These are phyloP conservation scores for Parsonsia alboflavescens DNA, from an alignment of 257 asterid genomes.

Conservation along the genomic window DNA sequence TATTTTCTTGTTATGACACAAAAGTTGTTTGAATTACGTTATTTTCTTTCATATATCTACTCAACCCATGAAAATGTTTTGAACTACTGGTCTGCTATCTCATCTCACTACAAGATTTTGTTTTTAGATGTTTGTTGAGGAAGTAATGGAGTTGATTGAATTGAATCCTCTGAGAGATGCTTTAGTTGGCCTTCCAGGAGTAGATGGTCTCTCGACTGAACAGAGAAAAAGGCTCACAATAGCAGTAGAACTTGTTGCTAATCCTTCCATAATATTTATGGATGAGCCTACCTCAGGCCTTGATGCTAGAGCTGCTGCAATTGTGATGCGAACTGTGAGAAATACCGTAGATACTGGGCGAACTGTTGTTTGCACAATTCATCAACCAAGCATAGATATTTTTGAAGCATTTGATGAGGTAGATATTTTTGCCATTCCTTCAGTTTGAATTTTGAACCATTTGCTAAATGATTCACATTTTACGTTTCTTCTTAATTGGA, in stretches of 20 bases:
- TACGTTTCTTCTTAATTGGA: neutral
- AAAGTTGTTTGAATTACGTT: neutral
- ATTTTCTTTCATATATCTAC: neutral
- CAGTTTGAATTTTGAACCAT: neutral
- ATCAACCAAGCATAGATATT: conserved; percentile 78
- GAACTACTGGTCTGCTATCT: neutral
- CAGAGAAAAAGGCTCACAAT: conserved; percentile 76
- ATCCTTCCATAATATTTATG: conserved; percentile 81
- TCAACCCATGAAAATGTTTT: neutral
- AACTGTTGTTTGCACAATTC: conserved; percentile 78
- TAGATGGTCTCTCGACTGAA: conserved; percentile 76
- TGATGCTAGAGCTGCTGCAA: conserved; percentile 87
- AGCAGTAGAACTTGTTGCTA: conserved; percentile 74
- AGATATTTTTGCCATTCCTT: neutral
- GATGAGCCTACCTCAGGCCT: conserved; percentile 85
- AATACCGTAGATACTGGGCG: conserved; percentile 75
- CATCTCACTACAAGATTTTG: neutral
- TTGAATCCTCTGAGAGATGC: conserved; percentile 57
- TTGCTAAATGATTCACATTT: neutral
- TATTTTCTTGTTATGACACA: neutral
- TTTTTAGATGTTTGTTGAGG: conserved; percentile 66
- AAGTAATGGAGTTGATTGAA: conserved; percentile 77
- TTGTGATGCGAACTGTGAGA: conserved; percentile 70
- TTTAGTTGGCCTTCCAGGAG: conserved; percentile 80
- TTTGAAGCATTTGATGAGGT: conserved; percentile 85